Evolutionary conservation across 192 early-diverging fungal genomes (phyloP), one percentile per base, ranked within the genome.

Genomic region (Chytriomyces hyalinus): DNA sequence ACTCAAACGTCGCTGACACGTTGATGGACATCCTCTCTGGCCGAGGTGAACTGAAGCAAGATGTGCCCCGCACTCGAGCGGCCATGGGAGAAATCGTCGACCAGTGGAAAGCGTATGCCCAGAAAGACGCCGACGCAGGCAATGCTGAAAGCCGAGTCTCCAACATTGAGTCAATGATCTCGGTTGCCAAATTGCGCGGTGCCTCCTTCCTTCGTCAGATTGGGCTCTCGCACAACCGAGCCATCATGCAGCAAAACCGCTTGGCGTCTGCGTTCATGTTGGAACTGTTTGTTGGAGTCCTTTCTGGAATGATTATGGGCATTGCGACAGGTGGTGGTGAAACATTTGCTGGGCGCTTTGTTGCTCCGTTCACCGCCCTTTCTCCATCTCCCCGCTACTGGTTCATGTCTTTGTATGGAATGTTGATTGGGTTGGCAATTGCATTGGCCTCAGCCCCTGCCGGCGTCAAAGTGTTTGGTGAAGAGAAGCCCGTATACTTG

Each of bases 381-480:
- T 71, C 75, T 49, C 46, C 69, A 51, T 75, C 76, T 61, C 57
- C 79, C 7, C 57, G n/a, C 20, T 36, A 61, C 67, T 80, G 79
- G 79, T 70, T 73, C 51, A 57, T 46, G 22, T 60, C 28, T n/a
- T 63, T 78, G 50, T 77, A 79, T 44, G 76, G 79, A 15, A 71
- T 83, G 68, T 66, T 83, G 11, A 65, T 78, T 49, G 81, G 80
- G 17, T 57, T 87, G 6, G 69, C 78, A 46, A 76, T 83, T 67
- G 74, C 72, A 5, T 77, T 87, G 6, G 82, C 83, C 17, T 65
- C 78, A n/a, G 81, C 73, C 4, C 84, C 86, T 5, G 80, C 86
- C 11, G 84, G 78, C 6, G 84, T 86, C 17, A 87, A 86, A 45
- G 80, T 87, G 6, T 87, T 87, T 83, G 49, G 78, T 22, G 79